A percentile compares a stretch with the other conserved stretches of the same genome.
Conservation (phyloP, 1,284 basidiomycete species). For the Rhodotorula sp. region DNA sequence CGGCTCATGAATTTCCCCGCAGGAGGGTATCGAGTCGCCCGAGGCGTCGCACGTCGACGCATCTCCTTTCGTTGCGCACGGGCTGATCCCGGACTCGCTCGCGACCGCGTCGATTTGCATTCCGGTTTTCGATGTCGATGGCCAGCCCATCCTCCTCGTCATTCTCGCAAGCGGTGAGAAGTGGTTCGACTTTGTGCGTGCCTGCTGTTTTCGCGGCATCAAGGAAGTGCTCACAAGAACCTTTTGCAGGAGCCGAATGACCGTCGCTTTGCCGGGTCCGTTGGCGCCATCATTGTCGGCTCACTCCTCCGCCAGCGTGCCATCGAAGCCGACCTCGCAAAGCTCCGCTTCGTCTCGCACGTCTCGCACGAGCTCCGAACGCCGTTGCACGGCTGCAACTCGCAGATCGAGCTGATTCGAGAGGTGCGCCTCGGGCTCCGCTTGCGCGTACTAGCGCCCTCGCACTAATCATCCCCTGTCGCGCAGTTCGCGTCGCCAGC, state of each 20-base stretch:
- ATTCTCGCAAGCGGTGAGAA: conserved; percentile 24
- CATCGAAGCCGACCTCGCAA: conserved; percentile 16
- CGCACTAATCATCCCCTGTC: too few relatives aligned
- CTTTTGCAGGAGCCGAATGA: conserved; percentile 11
- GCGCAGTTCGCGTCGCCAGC: conserved; percentile 22
- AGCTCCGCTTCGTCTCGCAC: conserved; percentile 44
- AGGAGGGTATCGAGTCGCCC: not conserved
- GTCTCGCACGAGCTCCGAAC: conserved; percentile 49
- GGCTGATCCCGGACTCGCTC: not conserved
- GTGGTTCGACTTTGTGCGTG: conserved; percentile 26
- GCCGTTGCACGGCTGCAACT: conserved; percentile 46
- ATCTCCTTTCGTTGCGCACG: not conserved
- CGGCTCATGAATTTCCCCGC: not conserved
- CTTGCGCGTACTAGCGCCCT: not conserved
- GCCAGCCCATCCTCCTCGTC: conserved; percentile 23
- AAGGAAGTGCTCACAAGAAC: too few relatives aligned
- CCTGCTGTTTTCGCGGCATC: not conserved
- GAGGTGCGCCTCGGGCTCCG: conserved; percentile 7
- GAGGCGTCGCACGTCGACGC: conserved; percentile 7
- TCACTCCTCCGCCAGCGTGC: conserved; percentile 28
- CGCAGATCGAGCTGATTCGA: conserved; percentile 45
- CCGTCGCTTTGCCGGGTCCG: conserved; percentile 6
- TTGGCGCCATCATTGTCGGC: conserved; percentile 26
- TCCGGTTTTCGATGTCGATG: conserved; percentile 30
- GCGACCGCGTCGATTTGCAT: conserved; percentile 4